Base-by-base conservation (phyloP, 2,329 filamentous ascomycete genomes). In the Hymenoscyphus fraxineus region DNA sequence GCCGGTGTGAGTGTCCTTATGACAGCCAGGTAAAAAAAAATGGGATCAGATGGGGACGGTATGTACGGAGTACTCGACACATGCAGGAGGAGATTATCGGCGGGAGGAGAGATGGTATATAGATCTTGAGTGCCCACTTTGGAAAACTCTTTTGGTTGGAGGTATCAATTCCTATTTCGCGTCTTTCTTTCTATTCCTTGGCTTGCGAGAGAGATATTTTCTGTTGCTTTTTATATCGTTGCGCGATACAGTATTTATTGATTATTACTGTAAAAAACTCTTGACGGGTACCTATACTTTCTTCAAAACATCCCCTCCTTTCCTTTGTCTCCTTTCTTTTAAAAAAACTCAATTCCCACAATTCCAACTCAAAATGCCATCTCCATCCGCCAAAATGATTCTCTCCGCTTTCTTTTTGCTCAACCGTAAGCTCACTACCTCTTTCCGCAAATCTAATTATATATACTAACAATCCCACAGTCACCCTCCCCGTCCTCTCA, bases 391-490 rank as follows among this genome's bases (percentile, higher is more conserved):
- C 35, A 60, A 56, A 22, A 64, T 57, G 27, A 31, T 64, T 40
- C 35, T 64, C 31, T 64, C 62, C 58, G 39, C 57, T 27, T 64
- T 64, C 62, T 10, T 64, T 32, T 27, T 59, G 58, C 47, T 64
- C 47, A 64, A 64, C 51, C 35, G 60, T 61, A 27, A 27, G 60
- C 27, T 59, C 41, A 6, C 32, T 35, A 13, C 13, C 10, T 44
- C 22, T 51, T 27, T 15, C 58, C 19, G 15, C 13, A 5, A 15
- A 5, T 15, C 31, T 5, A 51, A 27, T 27, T 27, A 35, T 51
- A 13, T 10, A 27, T 54, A 32, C 31, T 60, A 54, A 60, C 16
- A 13, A 51, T 3, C 10, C 6, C 16, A 51, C 10, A 54, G 54
- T 65, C 39, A 22, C 59, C 32, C 41, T 62, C 38, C 59, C 55